Base-by-base conservation (phyloP, 2,329 filamentous ascomycete genomes). In the Fusarium stilboides region DNA sequence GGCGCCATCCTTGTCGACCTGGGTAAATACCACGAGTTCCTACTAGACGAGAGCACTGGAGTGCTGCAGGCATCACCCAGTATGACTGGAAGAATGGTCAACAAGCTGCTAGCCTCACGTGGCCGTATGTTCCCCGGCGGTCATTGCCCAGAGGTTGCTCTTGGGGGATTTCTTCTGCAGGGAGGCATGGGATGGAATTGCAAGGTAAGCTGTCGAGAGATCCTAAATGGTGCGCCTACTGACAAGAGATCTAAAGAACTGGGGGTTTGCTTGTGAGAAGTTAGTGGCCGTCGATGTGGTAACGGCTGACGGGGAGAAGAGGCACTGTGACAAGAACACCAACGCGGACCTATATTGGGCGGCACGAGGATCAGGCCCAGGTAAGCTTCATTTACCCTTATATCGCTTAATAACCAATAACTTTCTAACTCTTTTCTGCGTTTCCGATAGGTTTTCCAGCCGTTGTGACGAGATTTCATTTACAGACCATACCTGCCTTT, bases 101-200 rank as follows among this genome's bases (percentile, higher is more conserved):
- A 31, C 5, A 31, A 31, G 28, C 28, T 31, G 28, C 28, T 31
- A 13, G 10, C 10, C 28, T 31, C 28, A 31, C 28, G 10, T 31
- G 28, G 28, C 28, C 28, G 28, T 13, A 31, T 31, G 28, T 31
- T 31, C 28, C 28, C 28, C 10, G 28, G 28, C 5, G 28, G 28
- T 31, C 28, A 31, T 13, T 31, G 28, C 28, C 28, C 28, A 13
- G 28, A 31, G 20, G 51, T 46, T 46, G 39, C 39, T 26, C 39
- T 54, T 46, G 39, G 39, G 1, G 51, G 51, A 1, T 54, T 54
- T 3, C 28, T 54, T 26, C 20, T 46, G 1, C 51, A 54, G 1
- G 51, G 51, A 12, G 39, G 39, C 3, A 54, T 54, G 28, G 39
- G 51, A 1, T 54, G 51, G 51, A 45, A 54, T 6, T 54, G 39